phyloP scores from a whole-genome alignment of 805 yeast species.

The Yamadazyma olivae region DNA sequence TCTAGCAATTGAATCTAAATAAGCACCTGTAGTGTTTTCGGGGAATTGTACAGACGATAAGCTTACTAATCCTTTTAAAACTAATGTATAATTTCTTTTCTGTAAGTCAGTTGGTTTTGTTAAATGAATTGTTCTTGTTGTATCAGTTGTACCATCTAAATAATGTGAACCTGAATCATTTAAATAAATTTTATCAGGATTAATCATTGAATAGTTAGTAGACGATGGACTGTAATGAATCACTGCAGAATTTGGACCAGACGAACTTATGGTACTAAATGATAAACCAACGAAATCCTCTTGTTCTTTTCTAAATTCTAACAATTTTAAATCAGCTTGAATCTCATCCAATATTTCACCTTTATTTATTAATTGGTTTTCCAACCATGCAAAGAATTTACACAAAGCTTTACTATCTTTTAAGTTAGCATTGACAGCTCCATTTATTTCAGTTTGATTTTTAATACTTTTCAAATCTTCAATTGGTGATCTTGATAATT shows the following conservation, averaged over 20 bases:
- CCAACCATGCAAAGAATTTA: constrained; percentile 57
- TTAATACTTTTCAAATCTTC: constrained; percentile 52
- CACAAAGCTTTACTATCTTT: constrained; percentile 59
- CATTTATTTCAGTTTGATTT: constrained; percentile 46
- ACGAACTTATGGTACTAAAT: constrained; percentile 70
- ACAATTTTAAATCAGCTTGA: constrained; percentile 51
- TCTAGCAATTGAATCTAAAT: constrained; percentile 57
- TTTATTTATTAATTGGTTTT: constrained; percentile 43
- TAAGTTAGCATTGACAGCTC: constrained; percentile 51
- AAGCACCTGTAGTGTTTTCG: constrained; percentile 50
- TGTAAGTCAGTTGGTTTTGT: constrained; percentile 45
- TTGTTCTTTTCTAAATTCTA: constrained; percentile 37
- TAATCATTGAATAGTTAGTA: constrained; percentile 42
- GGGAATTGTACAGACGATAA: constrained; percentile 51
- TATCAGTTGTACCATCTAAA: constrained; percentile 79
- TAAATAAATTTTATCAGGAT: constrained; percentile 64
- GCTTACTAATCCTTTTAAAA: constrained; percentile 55
- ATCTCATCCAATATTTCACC: constrained; percentile 51
- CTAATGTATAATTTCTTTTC: constrained; percentile 50
- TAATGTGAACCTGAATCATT: constrained; percentile 92
- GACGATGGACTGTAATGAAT: constrained; percentile 67
- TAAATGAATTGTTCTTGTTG: constrained; percentile 59
- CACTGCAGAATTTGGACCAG: constrained; percentile 75
- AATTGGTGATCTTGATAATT: constrained; percentile 35
- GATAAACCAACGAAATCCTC: constrained; percentile 59